These are phyloP conservation scores for Puccinia triticina DNA, from an alignment of 1,284 basidiomycete species.

Conservation along the genomic window DNA sequence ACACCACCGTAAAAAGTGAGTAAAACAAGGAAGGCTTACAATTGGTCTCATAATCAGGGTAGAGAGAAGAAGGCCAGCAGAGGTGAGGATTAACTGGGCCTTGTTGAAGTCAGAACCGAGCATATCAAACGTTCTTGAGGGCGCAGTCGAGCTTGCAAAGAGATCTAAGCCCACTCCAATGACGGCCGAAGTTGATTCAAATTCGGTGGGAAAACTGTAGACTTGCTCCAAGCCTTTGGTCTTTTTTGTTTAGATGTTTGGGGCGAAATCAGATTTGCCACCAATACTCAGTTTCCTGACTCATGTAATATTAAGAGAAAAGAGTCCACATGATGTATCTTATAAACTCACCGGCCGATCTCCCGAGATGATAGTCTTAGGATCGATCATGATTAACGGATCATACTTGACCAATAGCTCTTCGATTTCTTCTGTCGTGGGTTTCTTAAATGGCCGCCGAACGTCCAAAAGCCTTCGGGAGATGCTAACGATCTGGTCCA, in stretches of 20 bases:
- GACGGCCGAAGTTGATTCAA: slow-evolving; percentile 90
- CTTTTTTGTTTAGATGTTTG: slow-evolving; percentile 60
- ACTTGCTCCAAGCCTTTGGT: slow-evolving; percentile 71
- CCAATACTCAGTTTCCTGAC: not conserved
- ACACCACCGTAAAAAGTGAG: not conserved
- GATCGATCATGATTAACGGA: slow-evolving; percentile 73
- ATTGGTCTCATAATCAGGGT: slow-evolving; percentile 70
- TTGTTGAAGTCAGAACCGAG: slow-evolving; percentile 91
- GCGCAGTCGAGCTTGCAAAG: slow-evolving; percentile 79
- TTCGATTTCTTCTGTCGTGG: slow-evolving; percentile 76
- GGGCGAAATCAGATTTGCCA: not conserved
- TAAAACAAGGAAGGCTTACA: slow-evolving; percentile 36
- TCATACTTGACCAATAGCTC: slow-evolving; percentile 86
- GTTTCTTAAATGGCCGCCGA: slow-evolving; percentile 74
- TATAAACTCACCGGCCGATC: slow-evolving; percentile 68
- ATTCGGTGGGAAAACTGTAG: slow-evolving; percentile 75
- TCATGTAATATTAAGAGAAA: not conserved
- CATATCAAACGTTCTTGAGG: slow-evolving; percentile 91
- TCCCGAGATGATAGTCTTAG: slow-evolving; percentile 76
- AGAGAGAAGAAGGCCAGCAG: slow-evolving; percentile 71
- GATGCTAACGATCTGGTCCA: slow-evolving; percentile 74
- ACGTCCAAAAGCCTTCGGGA: slow-evolving; percentile 79
- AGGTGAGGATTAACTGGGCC: slow-evolving; percentile 81
- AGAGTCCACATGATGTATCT: slow-evolving; percentile 3
- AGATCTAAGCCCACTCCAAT: slow-evolving; percentile 84